Percentiles rank a stretch among this genome's conserved stretches.
phyloP scores from a whole-genome alignment of 768 basidiomycete genomes.

The Dioszegia aurantiaca region DNA sequence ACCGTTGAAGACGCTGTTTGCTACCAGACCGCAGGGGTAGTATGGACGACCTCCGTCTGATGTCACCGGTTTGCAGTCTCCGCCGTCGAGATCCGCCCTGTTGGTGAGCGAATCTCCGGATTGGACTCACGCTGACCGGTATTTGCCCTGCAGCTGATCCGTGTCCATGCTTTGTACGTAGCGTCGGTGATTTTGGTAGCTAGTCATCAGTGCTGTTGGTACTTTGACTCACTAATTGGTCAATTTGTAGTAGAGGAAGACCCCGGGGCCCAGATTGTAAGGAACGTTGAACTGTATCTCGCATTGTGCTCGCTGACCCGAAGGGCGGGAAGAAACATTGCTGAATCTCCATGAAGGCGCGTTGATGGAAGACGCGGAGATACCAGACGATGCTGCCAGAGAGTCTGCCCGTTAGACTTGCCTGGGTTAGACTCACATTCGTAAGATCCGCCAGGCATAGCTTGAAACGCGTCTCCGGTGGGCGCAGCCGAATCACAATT shows the following conservation, averaged over 20 bases:
- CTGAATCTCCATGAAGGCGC: constrained; percentile 73
- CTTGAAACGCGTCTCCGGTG: constrained; percentile 56
- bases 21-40: constrained; percentile 96
- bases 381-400: constrained; percentile 54
- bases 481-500: constrained; percentile 70
- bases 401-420: constrained; percentile 30
- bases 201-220: constrained; percentile 38
- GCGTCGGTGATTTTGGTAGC: constrained; percentile 96
- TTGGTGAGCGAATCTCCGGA: not conserved
- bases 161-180: constrained; percentile 89
- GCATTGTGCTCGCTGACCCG: constrained; percentile 61
- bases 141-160: constrained; percentile 73
- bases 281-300: constrained; percentile 78
- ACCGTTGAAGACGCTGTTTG: constrained; percentile 97
- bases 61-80: constrained; percentile 89
- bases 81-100: constrained; percentile 53
- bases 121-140: constrained; percentile 36
- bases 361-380: constrained; percentile 49
- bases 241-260: constrained; percentile 89
- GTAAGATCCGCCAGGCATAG: constrained; percentile 58
- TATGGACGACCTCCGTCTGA: constrained; percentile 59
- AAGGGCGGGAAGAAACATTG: constrained; percentile 57
- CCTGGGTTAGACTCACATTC: constrained; percentile 35
- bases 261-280: constrained; percentile 66
- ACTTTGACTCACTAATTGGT: constrained; percentile 47